phyloP scores from a whole-genome alignment of 164 flowering plant species.

The Tinospora cordifolia region DNA sequence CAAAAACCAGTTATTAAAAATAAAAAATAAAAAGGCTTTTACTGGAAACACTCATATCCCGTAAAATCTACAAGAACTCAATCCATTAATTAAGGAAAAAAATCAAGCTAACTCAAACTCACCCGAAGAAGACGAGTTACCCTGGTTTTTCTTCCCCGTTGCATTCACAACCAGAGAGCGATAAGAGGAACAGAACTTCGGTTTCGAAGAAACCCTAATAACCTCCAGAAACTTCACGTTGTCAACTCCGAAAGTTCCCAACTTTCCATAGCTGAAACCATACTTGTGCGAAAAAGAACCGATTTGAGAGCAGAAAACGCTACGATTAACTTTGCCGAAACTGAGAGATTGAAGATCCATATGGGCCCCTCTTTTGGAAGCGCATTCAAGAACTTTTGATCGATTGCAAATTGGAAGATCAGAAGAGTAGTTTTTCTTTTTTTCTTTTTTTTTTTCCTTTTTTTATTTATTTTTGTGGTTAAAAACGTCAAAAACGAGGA shows the following conservation, averaged over 20 bases:
- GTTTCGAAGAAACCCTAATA: conserved; percentile 13
- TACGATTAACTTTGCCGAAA: conserved; percentile 4
- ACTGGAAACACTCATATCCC: no score
- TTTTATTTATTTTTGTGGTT: background rate
- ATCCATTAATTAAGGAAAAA: background rate
- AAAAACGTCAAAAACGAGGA: background rate
- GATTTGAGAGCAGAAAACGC: conserved; percentile 14
- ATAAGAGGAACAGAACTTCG: conserved; percentile 1
- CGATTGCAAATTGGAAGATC: background rate
- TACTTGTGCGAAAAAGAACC: conserved; percentile 11
- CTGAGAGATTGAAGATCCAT: conserved; percentile 14
- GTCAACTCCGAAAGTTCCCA: conserved; percentile 9
- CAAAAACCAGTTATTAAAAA: no score
- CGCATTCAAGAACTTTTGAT: background rate
- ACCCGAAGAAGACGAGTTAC: conserved; percentile 20
- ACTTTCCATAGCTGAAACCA: conserved; percentile 11
- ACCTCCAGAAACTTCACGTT: conserved; percentile 12
- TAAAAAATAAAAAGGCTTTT: no score
- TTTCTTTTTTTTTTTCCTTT: no score
- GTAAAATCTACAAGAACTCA: background rate
- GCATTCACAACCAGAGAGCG: conserved; percentile 17
- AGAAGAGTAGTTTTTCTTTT: background rate
- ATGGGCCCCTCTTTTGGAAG: background rate
- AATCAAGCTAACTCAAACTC: background rate
- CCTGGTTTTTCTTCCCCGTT: conserved; percentile 25